Percentiles rank a stretch among this genome's conserved stretches.
These are phyloP conservation scores for Wickerhamomyces sp. DNA, from an alignment of 1,139 yeast genomes.

Conservation along the genomic window DNA sequence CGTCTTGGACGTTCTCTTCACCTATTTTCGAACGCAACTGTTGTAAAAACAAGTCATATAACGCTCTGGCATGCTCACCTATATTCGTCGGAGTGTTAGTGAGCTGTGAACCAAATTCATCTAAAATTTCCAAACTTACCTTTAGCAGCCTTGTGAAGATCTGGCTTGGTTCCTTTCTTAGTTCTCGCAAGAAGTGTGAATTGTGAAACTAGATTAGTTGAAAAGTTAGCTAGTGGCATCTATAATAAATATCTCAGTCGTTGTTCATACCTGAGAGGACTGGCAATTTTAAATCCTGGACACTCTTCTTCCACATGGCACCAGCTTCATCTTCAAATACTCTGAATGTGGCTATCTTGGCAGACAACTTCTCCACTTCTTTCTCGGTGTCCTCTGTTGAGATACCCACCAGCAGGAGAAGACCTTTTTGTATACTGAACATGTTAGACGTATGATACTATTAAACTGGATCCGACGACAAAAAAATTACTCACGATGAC, in stretches of 20 bases:
- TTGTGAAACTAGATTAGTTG: constrained; percentile 55
- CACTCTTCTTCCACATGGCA: constrained; percentile 57
- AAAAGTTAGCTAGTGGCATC: too few species aligned
- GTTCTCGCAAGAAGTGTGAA: constrained; percentile 83
- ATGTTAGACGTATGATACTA: not conserved
- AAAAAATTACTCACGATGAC: constrained; percentile 62
- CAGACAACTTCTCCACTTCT: constrained; percentile 66
- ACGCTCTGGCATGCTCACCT: constrained; percentile 55
- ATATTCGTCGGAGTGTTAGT: not conserved
- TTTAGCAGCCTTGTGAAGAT: constrained; percentile 84
- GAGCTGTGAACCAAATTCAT: not conserved
- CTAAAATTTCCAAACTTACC: constrained; percentile 28
- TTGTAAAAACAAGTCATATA: constrained; percentile 59
- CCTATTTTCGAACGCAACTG: constrained; percentile 53
- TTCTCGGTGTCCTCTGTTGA: constrained; percentile 68
- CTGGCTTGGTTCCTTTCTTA: constrained; percentile 89
- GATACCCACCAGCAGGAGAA: constrained; percentile 80
- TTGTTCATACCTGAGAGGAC: constrained; percentile 39
- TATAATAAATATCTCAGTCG: too few species aligned
- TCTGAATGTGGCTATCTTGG: constrained; percentile 58
- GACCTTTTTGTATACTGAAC: constrained; percentile 55
- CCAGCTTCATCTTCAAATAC: constrained; percentile 65
- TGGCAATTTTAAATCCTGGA: constrained; percentile 50
- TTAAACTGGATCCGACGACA: too few species aligned
- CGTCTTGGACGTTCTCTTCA: constrained; percentile 66